Conservation (phyloP, 208 protist genomes). For the Wallacemonas rigidus region DNA sequence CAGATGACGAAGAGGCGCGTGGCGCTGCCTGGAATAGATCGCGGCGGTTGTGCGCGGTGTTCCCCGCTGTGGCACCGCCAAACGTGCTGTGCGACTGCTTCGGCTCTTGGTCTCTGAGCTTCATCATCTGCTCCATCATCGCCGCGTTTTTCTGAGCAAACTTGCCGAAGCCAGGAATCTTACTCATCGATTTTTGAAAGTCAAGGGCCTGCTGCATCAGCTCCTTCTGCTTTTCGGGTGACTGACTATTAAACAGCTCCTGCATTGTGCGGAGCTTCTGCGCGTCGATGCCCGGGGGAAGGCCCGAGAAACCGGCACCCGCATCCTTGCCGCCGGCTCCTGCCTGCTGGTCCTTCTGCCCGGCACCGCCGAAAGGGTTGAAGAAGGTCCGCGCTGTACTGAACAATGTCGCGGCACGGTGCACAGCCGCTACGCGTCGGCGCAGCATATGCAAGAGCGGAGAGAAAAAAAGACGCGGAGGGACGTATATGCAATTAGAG, state of each 20-base stretch:
- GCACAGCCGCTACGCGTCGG: background rate
- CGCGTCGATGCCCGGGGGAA: conserved; percentile 56
- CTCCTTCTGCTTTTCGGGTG: conserved; percentile 80
- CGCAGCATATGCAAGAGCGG: background rate
- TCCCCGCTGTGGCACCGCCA: conserved; percentile 7
- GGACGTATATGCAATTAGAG: too few relatives aligned
- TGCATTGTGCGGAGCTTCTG: conserved; percentile 73
- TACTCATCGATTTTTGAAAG: conserved; percentile 81
- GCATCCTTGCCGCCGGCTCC: conserved; percentile 1
- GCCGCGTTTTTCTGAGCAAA: conserved; percentile 65
- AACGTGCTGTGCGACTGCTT: conserved; percentile 22
- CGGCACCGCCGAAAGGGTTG: conserved; percentile 18
- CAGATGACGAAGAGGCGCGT: conserved; percentile 11
- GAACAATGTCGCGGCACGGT: background rate
- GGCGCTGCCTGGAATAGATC: conserved; percentile 9
- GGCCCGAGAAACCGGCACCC: conserved; percentile 20
- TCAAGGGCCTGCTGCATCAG: conserved; percentile 84
- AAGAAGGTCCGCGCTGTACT: conserved; percentile 1
- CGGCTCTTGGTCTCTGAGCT: conserved; percentile 27
- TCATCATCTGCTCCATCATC: conserved; percentile 75
- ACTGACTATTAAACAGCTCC: conserved; percentile 72
- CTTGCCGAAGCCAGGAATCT: conserved; percentile 73
- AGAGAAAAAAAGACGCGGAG: too few relatives aligned
- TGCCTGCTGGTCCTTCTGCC: conserved; percentile 11
- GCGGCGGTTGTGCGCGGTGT: conserved; percentile 14